Evolutionary conservation across 129 eudicot species (phyloP).

Genomic region (Lactuca saligna): DNA sequence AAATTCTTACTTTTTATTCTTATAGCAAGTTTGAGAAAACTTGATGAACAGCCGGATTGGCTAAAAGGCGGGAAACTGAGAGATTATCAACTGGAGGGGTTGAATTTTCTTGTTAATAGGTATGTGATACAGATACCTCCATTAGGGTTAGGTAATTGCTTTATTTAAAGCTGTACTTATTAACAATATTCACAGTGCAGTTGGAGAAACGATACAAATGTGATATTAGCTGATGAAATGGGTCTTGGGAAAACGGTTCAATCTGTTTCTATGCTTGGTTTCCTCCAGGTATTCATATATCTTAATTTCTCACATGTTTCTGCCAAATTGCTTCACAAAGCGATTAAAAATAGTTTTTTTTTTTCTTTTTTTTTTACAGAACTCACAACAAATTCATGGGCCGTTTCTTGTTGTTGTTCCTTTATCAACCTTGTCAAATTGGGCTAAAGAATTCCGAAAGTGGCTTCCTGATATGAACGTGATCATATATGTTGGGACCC

Average conservation of each 20-base stretch:
- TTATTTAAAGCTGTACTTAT: conserved; percentile 33
- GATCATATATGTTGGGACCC: conserved; percentile 93
- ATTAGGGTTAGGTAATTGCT: not conserved
- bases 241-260: conserved; percentile 99
- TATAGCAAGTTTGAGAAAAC: conserved; percentile 91
- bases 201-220: conserved; percentile 98
- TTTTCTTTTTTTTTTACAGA: conserved; percentile 37
- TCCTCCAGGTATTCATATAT: conserved; percentile 61
- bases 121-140: conserved; percentile 30
- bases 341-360: conserved; percentile 14
- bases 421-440: conserved; percentile 87
- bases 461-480: conserved; percentile 98
- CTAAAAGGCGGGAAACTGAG: conserved; percentile 93
- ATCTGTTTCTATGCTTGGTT: conserved; percentile 99
- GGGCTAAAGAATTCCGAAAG: conserved; percentile 98
- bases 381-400: conserved; percentile 92
- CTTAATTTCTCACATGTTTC: conserved; percentile 1
- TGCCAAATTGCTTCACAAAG: conserved; percentile 14
- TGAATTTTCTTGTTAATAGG: conserved; percentile 98
- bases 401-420: conserved; percentile 99
- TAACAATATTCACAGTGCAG: conserved; percentile 53
- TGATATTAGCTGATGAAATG: conserved; percentile 98
- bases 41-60: conserved; percentile 99
- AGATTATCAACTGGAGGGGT: conserved; percentile 99
- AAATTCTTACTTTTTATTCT: conserved; percentile 25